Evolutionary conservation across 2,329 filamentous ascomycete species (phyloP), one percentile per base, ranked within the genome.

Genomic region (Thelonectria discophora): DNA sequence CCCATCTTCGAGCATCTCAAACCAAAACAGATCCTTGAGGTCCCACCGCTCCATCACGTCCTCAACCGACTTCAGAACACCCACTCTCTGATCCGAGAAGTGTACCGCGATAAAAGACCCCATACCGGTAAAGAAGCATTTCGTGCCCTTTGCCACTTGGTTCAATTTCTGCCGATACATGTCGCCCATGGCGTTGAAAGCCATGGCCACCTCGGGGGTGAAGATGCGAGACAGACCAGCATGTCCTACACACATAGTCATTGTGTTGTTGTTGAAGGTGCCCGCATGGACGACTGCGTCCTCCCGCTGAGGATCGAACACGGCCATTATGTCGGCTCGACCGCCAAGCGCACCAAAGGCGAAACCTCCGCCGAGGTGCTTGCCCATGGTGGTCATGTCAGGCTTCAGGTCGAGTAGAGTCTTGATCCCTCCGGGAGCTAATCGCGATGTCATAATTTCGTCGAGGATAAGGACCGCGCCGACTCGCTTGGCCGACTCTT

Each of bases 331-430:
- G 2, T 83, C 79, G 43, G 65, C 65, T n/a, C 77, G 75, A 1
- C 87, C 87, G 2, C 87, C 87, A 69, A 90, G 88, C 0, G 83
- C 85, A 2, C 87, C 87, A 67, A 89, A 87, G 1, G 82, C 79
- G 69, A 88, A 79, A 0, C 86, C 87, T 2, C 86, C 87, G 2
- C 86, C 87, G 3, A 89, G 72, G 65, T 82, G 88, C 69, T 89
- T 89, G 0, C 87, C 87, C 15, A 88, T 67, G 0, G 84, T 86
- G 13, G 81, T 84, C 40, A 89, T 68, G 68, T 89, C 87, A 0
- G 87, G 85, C 2, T 72, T 73, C 5, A 86, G 65, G 3, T 74
- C 77, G 20, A 77, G 42, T 30, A 70, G 60, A 0, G 69, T 65
- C 13, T 80, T 78, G 2, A 85, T 69, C 1, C 87, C 86, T 7